phyloP scores from a whole-genome alignment of 768 basidiomycete species.

The Suillus discolor region DNA sequence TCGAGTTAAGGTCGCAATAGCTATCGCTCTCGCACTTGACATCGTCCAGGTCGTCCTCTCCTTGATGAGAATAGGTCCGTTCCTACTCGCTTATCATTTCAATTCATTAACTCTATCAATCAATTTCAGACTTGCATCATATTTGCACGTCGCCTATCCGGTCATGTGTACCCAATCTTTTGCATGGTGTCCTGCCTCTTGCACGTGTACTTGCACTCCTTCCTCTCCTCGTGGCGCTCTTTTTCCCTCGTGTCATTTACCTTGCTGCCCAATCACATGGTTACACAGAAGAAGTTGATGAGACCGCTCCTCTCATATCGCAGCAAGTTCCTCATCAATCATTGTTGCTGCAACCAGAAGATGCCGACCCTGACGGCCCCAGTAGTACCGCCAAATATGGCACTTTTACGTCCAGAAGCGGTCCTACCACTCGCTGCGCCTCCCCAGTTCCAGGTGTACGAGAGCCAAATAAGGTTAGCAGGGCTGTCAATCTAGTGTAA shows the following conservation, averaged over 20 bases:
- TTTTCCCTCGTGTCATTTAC: slow-evolving; percentile 68
- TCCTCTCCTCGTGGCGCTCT: slow-evolving; percentile 60
- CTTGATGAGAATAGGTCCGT: slow-evolving; percentile 38
- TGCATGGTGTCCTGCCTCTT: slow-evolving; percentile 59
- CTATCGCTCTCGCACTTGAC: slow-evolving; percentile 60
- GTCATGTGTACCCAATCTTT: slow-evolving; percentile 36
- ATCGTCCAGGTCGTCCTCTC: slow-evolving; percentile 52
- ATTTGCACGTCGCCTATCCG: slow-evolving; percentile 28
- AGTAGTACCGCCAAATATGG: slow-evolving; percentile 66
- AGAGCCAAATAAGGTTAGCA: neutral
- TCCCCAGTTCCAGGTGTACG: slow-evolving; percentile 38
- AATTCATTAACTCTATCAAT: slow-evolving; percentile 6
- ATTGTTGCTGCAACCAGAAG: slow-evolving; percentile 57
- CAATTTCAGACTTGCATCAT: slow-evolving; percentile 18
- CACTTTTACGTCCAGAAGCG: slow-evolving; percentile 38
- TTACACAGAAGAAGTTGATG: slow-evolving; percentile 18
- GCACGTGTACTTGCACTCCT: slow-evolving; percentile 66
- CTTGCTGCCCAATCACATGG: slow-evolving; percentile 40
- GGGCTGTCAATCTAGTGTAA: neutral
- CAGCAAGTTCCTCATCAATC: slow-evolving; percentile 36
- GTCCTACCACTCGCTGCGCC: slow-evolving; percentile 55
- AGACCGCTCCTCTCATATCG: slow-evolving; percentile 30
- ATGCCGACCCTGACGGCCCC: slow-evolving; percentile 28
- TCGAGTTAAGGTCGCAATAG: slow-evolving; percentile 56
- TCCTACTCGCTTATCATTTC: slow-evolving; percentile 16